Evolutionary conservation across 306 rosid species (phyloP).

Genomic region (Ormosia semicastrata): DNA sequence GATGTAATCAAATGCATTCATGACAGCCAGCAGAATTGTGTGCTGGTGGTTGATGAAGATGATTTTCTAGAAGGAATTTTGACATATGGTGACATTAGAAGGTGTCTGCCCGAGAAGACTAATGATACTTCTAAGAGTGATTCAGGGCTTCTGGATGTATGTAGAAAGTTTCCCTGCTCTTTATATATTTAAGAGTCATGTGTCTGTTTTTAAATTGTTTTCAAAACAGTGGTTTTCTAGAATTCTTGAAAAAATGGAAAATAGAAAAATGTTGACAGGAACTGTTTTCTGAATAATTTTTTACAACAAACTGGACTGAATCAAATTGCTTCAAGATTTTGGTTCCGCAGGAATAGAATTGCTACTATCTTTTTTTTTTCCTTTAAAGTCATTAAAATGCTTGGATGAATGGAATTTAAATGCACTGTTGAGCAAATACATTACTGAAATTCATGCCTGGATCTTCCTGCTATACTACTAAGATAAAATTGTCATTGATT

Average conservation of each 20-base stretch:
- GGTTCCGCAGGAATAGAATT: background rate
- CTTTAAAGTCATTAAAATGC: background rate
- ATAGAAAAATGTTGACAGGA: background rate
- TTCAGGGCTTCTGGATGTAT: constrained; percentile 57
- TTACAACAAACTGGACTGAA: background rate
- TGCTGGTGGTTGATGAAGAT: constrained; percentile 68
- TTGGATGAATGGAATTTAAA: constrained; percentile 14
- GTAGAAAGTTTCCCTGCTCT: constrained; percentile 30
- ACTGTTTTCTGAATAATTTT: constrained; percentile 1
- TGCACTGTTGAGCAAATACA: background rate
- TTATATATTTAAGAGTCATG: constrained; percentile 10
- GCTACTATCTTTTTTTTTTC: background rate
- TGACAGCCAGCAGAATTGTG: constrained; percentile 70
- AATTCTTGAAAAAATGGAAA: background rate
- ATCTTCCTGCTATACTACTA: background rate
- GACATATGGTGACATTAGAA: constrained; percentile 80
- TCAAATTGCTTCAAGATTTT: background rate
- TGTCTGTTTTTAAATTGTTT: constrained; percentile 9
- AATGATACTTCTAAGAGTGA: constrained; percentile 46
- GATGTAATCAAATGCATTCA: constrained; percentile 74
- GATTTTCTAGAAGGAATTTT: constrained; percentile 88
- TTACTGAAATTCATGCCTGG: constrained; percentile 6
- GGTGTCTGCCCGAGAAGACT: constrained; percentile 58
- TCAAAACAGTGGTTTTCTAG: background rate
- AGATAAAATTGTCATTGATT: background rate